These are phyloP conservation scores for Monilinia polystroma DNA, from an alignment of 2,329 filamentous ascomycete species.

Conservation along the genomic window DNA sequence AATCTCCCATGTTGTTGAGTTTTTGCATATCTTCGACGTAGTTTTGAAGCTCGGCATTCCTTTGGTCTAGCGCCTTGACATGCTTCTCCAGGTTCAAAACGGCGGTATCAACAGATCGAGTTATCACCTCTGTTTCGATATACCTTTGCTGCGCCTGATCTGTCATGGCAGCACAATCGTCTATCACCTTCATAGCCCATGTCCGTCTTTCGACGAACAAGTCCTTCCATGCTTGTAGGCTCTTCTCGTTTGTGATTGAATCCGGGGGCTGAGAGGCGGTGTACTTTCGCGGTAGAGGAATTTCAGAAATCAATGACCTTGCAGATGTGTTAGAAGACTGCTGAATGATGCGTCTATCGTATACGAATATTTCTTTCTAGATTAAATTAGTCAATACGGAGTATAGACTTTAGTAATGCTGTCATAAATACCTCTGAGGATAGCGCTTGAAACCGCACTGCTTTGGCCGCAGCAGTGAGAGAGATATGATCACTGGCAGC, in stretches of 20 bases:
- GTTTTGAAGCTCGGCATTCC: conserved; percentile 66
- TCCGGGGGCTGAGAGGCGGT: conserved; percentile 71
- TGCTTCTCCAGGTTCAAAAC: conserved; percentile 80
- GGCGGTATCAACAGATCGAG: conserved; percentile 78
- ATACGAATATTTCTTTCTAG: conserved; percentile 87
- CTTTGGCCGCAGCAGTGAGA: conserved; percentile 71
- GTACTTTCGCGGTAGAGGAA: conserved; percentile 54
- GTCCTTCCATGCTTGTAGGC: conserved; percentile 83
- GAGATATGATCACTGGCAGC: conserved; percentile 78
- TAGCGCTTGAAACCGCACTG: conserved; percentile 60
- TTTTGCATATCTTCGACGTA: conserved; percentile 68
- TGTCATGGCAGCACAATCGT: conserved; percentile 67
- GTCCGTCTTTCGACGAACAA: conserved; percentile 76
- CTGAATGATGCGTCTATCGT: conserved; percentile 75
- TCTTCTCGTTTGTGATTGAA: conserved; percentile 73
- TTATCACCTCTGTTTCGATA: conserved; percentile 71
- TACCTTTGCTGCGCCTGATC: conserved; percentile 63
- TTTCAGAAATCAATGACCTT: conserved; percentile 48
- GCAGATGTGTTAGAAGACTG: conserved; percentile 49
- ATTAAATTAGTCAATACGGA: conserved; percentile 28
- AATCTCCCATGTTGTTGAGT: conserved; percentile 67
- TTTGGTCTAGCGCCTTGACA: conserved; percentile 68
- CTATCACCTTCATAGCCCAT: conserved; percentile 73
- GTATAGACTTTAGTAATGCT: neutral
- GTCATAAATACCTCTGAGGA: conserved; percentile 66